Conservation (phyloP, 2,329 filamentous ascomycete genomes). For the Fusarium phyllophilum region DNA sequence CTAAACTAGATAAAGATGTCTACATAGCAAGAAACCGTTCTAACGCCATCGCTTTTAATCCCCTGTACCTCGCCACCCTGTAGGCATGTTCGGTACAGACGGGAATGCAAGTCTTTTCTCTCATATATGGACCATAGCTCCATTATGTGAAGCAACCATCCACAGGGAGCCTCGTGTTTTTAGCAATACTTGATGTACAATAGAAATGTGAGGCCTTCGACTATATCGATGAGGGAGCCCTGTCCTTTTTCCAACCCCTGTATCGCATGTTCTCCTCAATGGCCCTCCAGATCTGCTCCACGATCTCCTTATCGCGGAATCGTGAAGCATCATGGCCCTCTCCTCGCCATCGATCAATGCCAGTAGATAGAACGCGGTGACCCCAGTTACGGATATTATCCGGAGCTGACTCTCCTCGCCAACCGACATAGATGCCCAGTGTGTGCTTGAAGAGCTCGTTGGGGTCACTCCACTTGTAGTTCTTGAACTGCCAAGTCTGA, state of each 20-base stretch:
- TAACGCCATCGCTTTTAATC: slow-evolving; percentile 46
- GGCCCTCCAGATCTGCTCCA: slow-evolving; percentile 90
- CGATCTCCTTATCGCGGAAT: slow-evolving; percentile 92
- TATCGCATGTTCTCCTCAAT: slow-evolving; percentile 89
- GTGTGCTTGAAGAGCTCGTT: slow-evolving; percentile 90
- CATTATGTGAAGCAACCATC: slow-evolving; percentile 4
- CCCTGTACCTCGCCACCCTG: slow-evolving; percentile 25
- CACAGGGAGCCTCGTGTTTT: background rate
- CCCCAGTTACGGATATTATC: slow-evolving; percentile 86
- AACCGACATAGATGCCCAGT: slow-evolving; percentile 88
- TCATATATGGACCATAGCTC: slow-evolving; percentile 4
- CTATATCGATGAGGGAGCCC: slow-evolving; percentile 66
- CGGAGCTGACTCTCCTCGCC: slow-evolving; percentile 84
- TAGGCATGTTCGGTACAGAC: slow-evolving; percentile 29
- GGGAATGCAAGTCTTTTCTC: slow-evolving; percentile 10
- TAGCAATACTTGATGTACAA: slow-evolving; percentile 5
- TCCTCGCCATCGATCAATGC: slow-evolving; percentile 84
- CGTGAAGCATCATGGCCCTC: slow-evolving; percentile 64
- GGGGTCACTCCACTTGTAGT: slow-evolving; percentile 93
- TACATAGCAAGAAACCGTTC: slow-evolving; percentile 40
- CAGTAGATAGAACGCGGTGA: slow-evolving; percentile 79
- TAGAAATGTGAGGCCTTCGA: background rate
- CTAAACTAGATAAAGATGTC: slow-evolving; percentile 23
- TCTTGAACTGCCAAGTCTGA: slow-evolving; percentile 98
- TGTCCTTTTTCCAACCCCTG: slow-evolving; percentile 83